A percentile compares a stretch with the other conserved stretches of the same genome.
Evolutionary conservation across 345 rosid genomes (phyloP).

Genomic region (Brassica carinata): DNA sequence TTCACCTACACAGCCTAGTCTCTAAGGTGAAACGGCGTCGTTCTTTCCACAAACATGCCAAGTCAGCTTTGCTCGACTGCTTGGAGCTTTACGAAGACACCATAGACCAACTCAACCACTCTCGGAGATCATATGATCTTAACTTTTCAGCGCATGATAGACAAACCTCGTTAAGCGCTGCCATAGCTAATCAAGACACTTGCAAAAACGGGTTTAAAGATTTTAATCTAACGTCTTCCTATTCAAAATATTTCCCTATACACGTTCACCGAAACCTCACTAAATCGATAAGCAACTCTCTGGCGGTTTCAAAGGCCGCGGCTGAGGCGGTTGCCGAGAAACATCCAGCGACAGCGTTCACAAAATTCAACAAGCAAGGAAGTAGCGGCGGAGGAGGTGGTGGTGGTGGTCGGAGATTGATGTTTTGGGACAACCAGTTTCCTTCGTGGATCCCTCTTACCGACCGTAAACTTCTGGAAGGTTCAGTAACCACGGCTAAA

Average conservation of each 20-base stretch:
- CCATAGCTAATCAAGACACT: conserved; percentile 68
- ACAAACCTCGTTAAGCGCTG: conserved; percentile 78
- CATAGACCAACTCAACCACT: conserved; percentile 52
- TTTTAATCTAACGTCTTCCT: conserved; percentile 45
- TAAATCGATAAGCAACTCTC: conserved; percentile 68
- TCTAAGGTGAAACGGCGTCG: conserved; percentile 43
- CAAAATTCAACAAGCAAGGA: conserved; percentile 20
- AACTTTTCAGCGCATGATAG: conserved; percentile 40
- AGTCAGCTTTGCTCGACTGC: conserved; percentile 67
- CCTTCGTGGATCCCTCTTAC: conserved; percentile 68
- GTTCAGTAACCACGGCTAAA: conserved; percentile 12
- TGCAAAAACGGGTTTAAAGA: conserved; percentile 77
- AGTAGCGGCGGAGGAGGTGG: neutral
- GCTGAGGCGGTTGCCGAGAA: conserved; percentile 24
- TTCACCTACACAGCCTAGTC: conserved; percentile 51
- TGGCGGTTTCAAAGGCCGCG: conserved; percentile 56
- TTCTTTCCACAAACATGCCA: conserved; percentile 49
- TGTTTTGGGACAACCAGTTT: conserved; percentile 40
- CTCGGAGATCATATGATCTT: conserved; percentile 44
- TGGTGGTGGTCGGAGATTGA: conserved; percentile 49
- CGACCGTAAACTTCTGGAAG: conserved; percentile 65
- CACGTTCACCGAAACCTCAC: conserved; percentile 53
- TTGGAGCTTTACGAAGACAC: conserved; percentile 65
- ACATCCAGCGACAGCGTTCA: conserved; percentile 16
- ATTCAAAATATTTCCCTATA: conserved; percentile 45